Conservation (phyloP, 1,284 basidiomycete genomes). For the Trichosporon coremiiforme region DNA sequence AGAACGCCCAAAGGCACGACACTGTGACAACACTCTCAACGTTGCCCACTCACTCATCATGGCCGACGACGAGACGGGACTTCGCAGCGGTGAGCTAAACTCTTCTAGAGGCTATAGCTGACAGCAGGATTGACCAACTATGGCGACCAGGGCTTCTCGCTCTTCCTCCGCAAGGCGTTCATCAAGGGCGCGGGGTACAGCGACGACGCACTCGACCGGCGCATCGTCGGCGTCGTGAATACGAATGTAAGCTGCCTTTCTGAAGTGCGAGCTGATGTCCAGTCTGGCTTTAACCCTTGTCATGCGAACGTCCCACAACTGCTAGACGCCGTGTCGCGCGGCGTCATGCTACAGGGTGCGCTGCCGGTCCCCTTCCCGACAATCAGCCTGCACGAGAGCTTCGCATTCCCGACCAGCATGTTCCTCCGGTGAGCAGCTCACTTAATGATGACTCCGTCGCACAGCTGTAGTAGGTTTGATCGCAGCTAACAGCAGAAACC, state of each 20-base stretch:
- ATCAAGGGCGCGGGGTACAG: conserved; percentile 55
- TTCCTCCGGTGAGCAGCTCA: conserved; percentile 38
- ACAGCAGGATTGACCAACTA: conserved; percentile 42
- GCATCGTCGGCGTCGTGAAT: conserved; percentile 52
- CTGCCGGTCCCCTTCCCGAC: conserved; percentile 52
- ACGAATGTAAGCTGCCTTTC: conserved; percentile 33
- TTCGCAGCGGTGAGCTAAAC: not conserved
- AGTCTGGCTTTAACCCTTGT: conserved; percentile 53
- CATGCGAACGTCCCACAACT: conserved; percentile 51
- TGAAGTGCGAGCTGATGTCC: conserved; percentile 13
- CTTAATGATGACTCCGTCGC: no score
- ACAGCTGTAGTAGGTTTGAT: no score
- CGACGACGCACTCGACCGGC: conserved; percentile 51
- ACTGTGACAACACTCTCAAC: not conserved
- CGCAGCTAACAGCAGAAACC: conserved; percentile 33
- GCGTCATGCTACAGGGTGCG: conserved; percentile 48
- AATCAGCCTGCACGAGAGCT: conserved; percentile 53
- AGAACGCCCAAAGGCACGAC: not conserved
- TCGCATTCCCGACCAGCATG: conserved; percentile 53
- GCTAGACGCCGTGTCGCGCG: conserved; percentile 49
- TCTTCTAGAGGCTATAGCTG: not conserved
- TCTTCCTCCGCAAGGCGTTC: conserved; percentile 55
- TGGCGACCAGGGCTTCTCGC: conserved; percentile 52
- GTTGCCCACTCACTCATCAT: not conserved
- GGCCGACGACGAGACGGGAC: not conserved